phyloP scores from a whole-genome alignment of 176 grass and related monocot species.

The Panicum miliaceum region DNA sequence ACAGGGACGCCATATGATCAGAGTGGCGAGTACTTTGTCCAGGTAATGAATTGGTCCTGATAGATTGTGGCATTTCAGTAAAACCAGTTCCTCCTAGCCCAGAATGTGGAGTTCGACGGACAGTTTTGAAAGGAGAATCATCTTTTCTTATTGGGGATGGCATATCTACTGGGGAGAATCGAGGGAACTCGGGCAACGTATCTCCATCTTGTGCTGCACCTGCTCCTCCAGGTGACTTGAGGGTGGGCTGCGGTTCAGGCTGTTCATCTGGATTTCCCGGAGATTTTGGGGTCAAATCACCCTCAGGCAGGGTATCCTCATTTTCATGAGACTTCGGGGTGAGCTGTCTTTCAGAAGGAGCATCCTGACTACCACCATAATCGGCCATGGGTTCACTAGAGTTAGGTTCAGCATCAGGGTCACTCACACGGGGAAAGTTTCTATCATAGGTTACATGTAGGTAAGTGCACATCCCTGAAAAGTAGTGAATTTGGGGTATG shows the following conservation, averaged over 20 bases:
- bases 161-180: constrained; percentile 37
- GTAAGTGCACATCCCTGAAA: constrained; percentile 57
- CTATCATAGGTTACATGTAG: constrained; percentile 44
- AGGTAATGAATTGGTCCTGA: constrained; percentile 24
- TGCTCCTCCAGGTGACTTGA: constrained; percentile 2
- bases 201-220: constrained; percentile 27
- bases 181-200: constrained; percentile 54
- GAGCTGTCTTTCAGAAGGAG: constrained; percentile 4
- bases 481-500: not conserved
- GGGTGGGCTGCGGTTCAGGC: constrained; percentile 35
- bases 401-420: constrained; percentile 32
- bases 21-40: constrained; percentile 27
- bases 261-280: constrained; percentile 11
- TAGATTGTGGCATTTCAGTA: constrained; percentile 27
- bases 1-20: constrained; percentile 29
- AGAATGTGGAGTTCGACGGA: constrained; percentile 26
- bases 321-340: constrained; percentile 13
- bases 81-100: constrained; percentile 36
- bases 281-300: constrained; percentile 10
- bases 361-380: constrained; percentile 29
- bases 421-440: constrained; percentile 32
- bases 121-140: constrained; percentile 52
- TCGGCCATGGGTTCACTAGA: not conserved
- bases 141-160: constrained; percentile 45
- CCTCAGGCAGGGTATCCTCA: constrained; percentile 11